Base-by-base conservation (phyloP, 768 basidiomycete species). In the Lactarius hatsudake region DNA sequence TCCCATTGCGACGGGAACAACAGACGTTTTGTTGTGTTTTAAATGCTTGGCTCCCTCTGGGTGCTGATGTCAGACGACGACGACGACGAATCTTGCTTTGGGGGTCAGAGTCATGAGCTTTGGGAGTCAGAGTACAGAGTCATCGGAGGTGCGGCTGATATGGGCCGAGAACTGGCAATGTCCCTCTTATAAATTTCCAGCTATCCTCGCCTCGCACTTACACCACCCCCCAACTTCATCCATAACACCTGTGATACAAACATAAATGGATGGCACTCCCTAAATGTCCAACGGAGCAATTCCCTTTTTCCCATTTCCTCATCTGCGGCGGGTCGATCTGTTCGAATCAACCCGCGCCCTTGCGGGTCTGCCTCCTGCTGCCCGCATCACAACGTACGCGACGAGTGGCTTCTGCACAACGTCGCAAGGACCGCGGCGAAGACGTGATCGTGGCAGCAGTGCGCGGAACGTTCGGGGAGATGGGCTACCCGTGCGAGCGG, bases 391-490 rank as follows among this genome's bases (percentile, higher is more conserved):
- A 68, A 62, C 36, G 66, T 65, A 2, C 73, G 76, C 34, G 57
- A 73, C 30, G 74, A 78, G 58, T 79, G 75, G 71, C 71, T 86
- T 6, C 81, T 88, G 12, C 84, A 87, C 40, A 88, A 87, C 68
- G 88, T 5, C 80, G 86, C 38, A 87, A 88, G 72, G 85, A 88
- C 72, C 73, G 78, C 2, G 26, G 26, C 26, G 87, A 88, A 74
- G 75, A 77, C 5, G 76, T 86, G 20, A 81, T 83, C 63, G 70
- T 64, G 1, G 78, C 87, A 2, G 87, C 87, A 0, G 67, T 86
- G 6, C 79, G 88, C n/a, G 87, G 89, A 75, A 86, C 86, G 0
- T 86, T 79, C 72, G 88, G 86, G 72, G 87, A 88, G 77, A 88
- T 86, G 0, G 87, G 86, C 6, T 88, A 84, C 70, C 75, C 75